A percentile compares a stretch with the other conserved stretches of the same genome.
Conservation (phyloP, 768 basidiomycete genomes). For the Xerocomellus chrysenteron region DNA sequence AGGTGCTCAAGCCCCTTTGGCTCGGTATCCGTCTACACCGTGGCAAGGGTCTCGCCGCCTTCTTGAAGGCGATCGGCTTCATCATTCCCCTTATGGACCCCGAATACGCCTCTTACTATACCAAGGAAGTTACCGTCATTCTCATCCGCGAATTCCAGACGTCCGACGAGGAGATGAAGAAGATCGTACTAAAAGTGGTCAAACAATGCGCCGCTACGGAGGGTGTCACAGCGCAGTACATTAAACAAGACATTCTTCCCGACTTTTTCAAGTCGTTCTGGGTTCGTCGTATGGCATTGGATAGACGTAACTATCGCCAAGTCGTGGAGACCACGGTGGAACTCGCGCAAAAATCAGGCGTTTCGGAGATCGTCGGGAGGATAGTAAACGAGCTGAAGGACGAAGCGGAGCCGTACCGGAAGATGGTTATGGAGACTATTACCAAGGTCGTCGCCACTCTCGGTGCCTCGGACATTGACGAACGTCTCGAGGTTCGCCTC, state of each 20-base stretch:
- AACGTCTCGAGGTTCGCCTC: constrained; percentile 88
- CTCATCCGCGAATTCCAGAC: constrained; percentile 98
- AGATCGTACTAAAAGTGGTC: constrained; percentile 98
- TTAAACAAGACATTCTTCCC: constrained; percentile 96
- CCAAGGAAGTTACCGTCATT: constrained; percentile 95
- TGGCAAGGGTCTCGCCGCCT: constrained; percentile 75
- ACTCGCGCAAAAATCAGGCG: constrained; percentile 95
- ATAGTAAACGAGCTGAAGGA: constrained; percentile 65
- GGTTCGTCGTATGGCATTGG: constrained; percentile 97
- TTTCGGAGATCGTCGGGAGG: constrained; percentile 90
- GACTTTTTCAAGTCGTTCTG: constrained; percentile 99
- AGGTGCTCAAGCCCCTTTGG: constrained; percentile 83
- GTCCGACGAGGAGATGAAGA: constrained; percentile 99
- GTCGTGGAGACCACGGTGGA: constrained; percentile 99
- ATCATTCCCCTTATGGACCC: constrained; percentile 99
- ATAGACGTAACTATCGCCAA: constrained; percentile 93
- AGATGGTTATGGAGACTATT: constrained; percentile 99
- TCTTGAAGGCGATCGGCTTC: constrained; percentile 93
- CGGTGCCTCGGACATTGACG: constrained; percentile 97
- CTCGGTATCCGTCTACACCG: constrained; percentile 75
- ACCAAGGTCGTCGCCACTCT: constrained; percentile 92
- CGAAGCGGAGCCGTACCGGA: constrained; percentile 76
- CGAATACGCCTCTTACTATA: constrained; percentile 98
- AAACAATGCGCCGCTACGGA: constrained; percentile 99
- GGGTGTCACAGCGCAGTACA: constrained; percentile 93